These are phyloP conservation scores for Pythium phragmiticola DNA, from an alignment of 352 stramenopile genomes.

Conservation along the genomic window DNA sequence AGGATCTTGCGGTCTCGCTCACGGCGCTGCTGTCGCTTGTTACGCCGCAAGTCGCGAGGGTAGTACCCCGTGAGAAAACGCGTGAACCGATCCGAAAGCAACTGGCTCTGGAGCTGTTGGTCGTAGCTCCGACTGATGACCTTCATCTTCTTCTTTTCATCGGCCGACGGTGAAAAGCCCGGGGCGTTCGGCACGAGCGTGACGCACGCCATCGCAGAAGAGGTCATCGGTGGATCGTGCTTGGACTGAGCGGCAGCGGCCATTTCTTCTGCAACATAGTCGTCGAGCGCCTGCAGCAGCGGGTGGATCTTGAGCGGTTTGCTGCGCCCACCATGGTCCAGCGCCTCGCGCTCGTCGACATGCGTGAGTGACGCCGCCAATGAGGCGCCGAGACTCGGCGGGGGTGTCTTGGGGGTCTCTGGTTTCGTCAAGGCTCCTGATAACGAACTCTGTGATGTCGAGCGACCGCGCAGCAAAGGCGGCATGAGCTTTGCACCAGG, in stretches of 20 bases:
- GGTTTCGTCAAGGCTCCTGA: not conserved
- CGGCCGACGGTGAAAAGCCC: constrained; percentile 23
- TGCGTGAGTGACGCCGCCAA: constrained; percentile 71
- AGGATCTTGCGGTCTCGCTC: constrained; percentile 22
- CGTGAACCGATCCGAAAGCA: constrained; percentile 23
- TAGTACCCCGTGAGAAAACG: constrained; percentile 20
- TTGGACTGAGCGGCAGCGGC: not conserved
- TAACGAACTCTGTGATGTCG: not conserved
- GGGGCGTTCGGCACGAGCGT: constrained; percentile 11
- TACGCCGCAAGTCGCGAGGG: constrained; percentile 20
- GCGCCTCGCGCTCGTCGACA: constrained; percentile 63
- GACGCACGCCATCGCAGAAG: not conserved
- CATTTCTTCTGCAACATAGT: constrained; percentile 61
- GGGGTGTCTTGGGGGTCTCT: constrained; percentile 28
- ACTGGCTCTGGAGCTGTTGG: constrained; percentile 13
- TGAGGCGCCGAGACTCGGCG: constrained; percentile 62
- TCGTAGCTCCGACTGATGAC: constrained; percentile 3
- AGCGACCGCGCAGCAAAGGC: constrained; percentile 4
- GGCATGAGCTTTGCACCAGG: not conserved
- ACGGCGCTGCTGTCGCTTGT: constrained; percentile 20
- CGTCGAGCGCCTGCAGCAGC: constrained; percentile 58
- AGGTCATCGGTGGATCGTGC: not conserved
- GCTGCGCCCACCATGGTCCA: constrained; percentile 29
- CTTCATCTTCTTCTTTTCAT: constrained; percentile 13
- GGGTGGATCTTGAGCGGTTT: constrained; percentile 66